Evolutionary conservation across 441 rosid genomes (phyloP), one percentile per base, ranked within the genome.

Genomic region (Gossypium gossypioides): DNA sequence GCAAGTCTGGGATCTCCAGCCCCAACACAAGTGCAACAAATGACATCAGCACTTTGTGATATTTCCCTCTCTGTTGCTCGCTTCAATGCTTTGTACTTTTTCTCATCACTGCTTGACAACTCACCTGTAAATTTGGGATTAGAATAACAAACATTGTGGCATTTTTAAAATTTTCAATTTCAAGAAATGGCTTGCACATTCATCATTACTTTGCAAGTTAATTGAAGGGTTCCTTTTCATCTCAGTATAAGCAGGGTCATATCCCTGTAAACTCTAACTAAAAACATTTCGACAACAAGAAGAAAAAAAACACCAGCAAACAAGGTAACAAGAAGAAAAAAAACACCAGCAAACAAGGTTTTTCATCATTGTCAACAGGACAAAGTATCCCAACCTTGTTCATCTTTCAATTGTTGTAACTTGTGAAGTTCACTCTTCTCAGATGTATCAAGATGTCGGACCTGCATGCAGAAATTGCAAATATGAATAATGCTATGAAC

Each of bases 371-470:
- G 44, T 50, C 9, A 68, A 27, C 59, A 7, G 12, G 18, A 22
- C 16, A 64, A 48, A 4, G 48, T 59, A 66, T 29, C 15, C 75
- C 58, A 54, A 92, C 99, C 99, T 91, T 96, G 99, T 78, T 96
- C 99, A 86, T 96, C 99, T 86, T 96, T 96, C 86, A 93, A 82
- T 75, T 89, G 97, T 66, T 96, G 98, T 75, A 96, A 84, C 83
- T 93, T 96, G 88, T 96, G 93, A 76, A 96, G 92, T 77, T 96
- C 97, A 52, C 98, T 96, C 91, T 96, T 96, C 82, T 96, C 99
- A 57, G 97, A 93, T 50, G 99, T 93, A 82, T 96, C 98, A 65
- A 96, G 93, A 85, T 96, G 98, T 54, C 96, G 92, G 77, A 96
- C 99, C 99, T 96, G 84, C 76, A 81, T 70, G 19, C 68, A 78